Percentiles rank a stretch among this genome's conserved stretches.
These are phyloP conservation scores for Teunomyces aglyptinius DNA, from an alignment of 805 yeast genomes.

Conservation along the genomic window DNA sequence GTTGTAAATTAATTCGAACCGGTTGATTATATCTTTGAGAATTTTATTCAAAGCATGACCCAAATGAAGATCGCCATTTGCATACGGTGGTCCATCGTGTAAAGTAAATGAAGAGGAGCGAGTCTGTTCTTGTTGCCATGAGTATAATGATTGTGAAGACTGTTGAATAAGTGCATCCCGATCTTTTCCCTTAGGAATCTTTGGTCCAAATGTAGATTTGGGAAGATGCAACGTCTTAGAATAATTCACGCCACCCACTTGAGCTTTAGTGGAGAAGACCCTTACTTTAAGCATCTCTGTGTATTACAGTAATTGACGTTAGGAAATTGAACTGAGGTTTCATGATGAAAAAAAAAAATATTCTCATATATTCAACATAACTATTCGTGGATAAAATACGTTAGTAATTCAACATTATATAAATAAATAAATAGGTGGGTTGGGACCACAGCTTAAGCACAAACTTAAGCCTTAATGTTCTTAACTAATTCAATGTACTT, in stretches of 20 bases:
- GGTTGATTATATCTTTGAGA: constrained; percentile 77
- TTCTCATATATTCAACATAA: not conserved
- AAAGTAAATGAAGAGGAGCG: constrained; percentile 48
- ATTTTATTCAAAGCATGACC: constrained; percentile 93
- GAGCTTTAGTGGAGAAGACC: not conserved
- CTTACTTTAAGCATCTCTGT: not conserved
- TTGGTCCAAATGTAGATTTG: constrained; percentile 51
- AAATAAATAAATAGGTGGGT: constrained; percentile 11
- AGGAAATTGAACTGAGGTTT: not conserved
- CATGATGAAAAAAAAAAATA: not conserved
- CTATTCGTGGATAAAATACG: constrained; percentile 7
- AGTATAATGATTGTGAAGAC: constrained; percentile 60
- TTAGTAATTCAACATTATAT: constrained; percentile 9
- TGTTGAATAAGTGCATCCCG: constrained; percentile 43
- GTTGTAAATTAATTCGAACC: constrained; percentile 58
- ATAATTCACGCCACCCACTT: constrained; percentile 20
- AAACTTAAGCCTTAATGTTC: constrained; percentile 24
- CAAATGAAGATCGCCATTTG: constrained; percentile 89
- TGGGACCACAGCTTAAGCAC: not conserved
- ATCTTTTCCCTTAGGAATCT: constrained; percentile 50
- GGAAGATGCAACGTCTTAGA: constrained; percentile 65
- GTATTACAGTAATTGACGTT: too few species aligned
- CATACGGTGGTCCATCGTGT: constrained; percentile 99
- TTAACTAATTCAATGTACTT: constrained; percentile 82
- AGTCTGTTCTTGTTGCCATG: constrained; percentile 48